A percentile compares a stretch with the other conserved stretches of the same genome.
These are phyloP conservation scores for Lipomyces sp. DNA, from an alignment of 805 yeast species.

Conservation along the genomic window DNA sequence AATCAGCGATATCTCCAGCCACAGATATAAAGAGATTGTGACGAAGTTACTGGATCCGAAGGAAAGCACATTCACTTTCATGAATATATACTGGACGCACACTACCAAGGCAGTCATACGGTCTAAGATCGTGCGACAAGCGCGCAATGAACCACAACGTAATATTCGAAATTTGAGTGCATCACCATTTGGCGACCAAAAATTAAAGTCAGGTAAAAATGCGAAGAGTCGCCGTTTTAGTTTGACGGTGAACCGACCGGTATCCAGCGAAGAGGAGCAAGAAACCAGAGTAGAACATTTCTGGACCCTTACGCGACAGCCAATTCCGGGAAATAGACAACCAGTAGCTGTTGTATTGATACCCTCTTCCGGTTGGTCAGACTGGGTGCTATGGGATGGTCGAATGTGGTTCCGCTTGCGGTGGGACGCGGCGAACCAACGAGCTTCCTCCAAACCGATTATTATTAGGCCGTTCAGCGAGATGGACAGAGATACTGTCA, in stretches of 20 bases:
- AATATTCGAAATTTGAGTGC: not conserved
- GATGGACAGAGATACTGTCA: slow-evolving; percentile 1
- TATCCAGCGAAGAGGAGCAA: not conserved
- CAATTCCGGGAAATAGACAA: not conserved
- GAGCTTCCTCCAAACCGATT: not conserved
- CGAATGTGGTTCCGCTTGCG: slow-evolving; percentile 26
- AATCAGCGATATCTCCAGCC: not conserved
- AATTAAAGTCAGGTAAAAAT: not conserved
- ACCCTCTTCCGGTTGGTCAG: slow-evolving; percentile 18
- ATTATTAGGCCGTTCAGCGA: slow-evolving; percentile 2
- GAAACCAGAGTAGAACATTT: not conserved
- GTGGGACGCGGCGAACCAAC: not conserved
- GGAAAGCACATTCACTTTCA: slow-evolving; percentile 4
- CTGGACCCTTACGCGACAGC: slow-evolving; percentile 7
- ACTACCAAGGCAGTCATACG: not conserved
- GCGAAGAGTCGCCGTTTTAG: not conserved
- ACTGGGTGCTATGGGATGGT: slow-evolving; percentile 22
- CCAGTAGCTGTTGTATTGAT: not conserved
- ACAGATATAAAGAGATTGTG: not conserved
- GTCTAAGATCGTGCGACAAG: not conserved
- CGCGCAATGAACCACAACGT: not conserved
- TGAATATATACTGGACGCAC: slow-evolving; percentile 5
- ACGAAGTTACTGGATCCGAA: not conserved
- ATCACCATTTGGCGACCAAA: not conserved
- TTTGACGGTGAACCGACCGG: not conserved